Base-by-base conservation (phyloP, 768 basidiomycete genomes). In the Psilocybe tampanensis region DNA sequence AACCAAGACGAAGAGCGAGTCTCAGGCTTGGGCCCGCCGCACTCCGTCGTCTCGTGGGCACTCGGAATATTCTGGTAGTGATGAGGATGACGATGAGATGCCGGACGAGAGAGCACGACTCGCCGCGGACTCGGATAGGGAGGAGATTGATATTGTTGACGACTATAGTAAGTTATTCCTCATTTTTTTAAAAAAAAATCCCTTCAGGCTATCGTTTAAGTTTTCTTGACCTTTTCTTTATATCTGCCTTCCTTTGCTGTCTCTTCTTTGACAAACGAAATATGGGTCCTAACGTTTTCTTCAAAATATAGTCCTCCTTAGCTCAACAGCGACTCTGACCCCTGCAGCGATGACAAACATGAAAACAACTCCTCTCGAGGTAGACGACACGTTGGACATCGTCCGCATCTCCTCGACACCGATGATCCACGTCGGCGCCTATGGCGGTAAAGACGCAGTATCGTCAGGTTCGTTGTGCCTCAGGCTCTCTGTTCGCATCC, bases 381-480 rank as follows among this genome's bases (percentile, higher is more conserved):
- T 39, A n/a, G 48, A 62, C 34, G 61, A 59, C 18, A 59, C 55
- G 0, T 24, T 55, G 11, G 61, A 59, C 24, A 48, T 62, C 7
- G 34, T 51, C 3, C 50, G 47, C 1, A 17, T 59, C 12, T 42
- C 17, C 17, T 26, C 29, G 13, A 39, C 33, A 5, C 44, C 56
- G 0, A 52, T 29, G 29, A 29, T 26, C 33, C 61, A 17, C 51
- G 58, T 15, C 64, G 63, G 8, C 41, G 61, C 36, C 18, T 18
- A 18, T n/a, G 17, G 41, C 42, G 22, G 26, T 41, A 39, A 13
- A 15, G 36, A 15, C 15, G 33, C 7, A 15, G 36, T 39, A 13
- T 39, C 36, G 12, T 13, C 36, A 39, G 36, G 36, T 39, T 15
- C 36, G 36, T 29, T 4, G 29, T 29, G 9, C 29, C 29, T 29